Base-by-base conservation (phyloP, 2,329 filamentous ascomycete genomes). In the Diaporthe sp. region DNA sequence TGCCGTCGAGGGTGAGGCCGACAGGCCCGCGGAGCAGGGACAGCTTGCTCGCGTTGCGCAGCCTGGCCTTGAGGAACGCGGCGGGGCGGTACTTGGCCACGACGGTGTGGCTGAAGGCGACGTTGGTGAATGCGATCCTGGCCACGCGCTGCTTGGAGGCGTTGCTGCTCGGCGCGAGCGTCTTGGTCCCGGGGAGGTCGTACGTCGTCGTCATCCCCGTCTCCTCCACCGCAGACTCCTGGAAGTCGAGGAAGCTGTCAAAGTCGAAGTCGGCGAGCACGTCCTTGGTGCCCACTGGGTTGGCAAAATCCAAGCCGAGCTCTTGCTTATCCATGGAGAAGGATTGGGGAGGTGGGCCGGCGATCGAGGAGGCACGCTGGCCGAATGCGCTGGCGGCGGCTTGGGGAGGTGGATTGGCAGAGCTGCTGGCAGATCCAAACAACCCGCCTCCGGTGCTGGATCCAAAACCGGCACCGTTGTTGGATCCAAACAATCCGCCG, bases 1-100 rank as follows among this genome's bases (percentile, higher is more conserved):
- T 86, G 4, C 90, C 89, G 78, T 93, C 91, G n/a, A 93, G 86
- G 0, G 89, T 92, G 10, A 93, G 83, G 7, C 90, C 89, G 0
- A 86, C 85, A 1, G 85, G 85, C 6, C 90, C 91, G 66, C 84
- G 83, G 27, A 92, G 86, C 9, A 93, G 83, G 0, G 89, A 88
- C 56, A 91, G 84, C 75, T 86, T 86, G 78, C 87, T 89, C 22
- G 80, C 83, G 80, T 93, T 93, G 68, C 84, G 85, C 53, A 93
- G 81, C 69, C 86, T 85, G 22, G 89, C 90, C 75, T 89, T 88
- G 70, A 93, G 86, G 82, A 90, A 92, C 1, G 91, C 91, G 4
- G 84, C 87, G 3, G 88, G 85, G 73, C 88, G 88, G 77, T 91
- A 88, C 81, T 92, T 93, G 71, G 90, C 88, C 4, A 92, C 86